Base-by-base conservation (phyloP, 306 rosid genomes). In the Macrotyloma uniflorum region DNA sequence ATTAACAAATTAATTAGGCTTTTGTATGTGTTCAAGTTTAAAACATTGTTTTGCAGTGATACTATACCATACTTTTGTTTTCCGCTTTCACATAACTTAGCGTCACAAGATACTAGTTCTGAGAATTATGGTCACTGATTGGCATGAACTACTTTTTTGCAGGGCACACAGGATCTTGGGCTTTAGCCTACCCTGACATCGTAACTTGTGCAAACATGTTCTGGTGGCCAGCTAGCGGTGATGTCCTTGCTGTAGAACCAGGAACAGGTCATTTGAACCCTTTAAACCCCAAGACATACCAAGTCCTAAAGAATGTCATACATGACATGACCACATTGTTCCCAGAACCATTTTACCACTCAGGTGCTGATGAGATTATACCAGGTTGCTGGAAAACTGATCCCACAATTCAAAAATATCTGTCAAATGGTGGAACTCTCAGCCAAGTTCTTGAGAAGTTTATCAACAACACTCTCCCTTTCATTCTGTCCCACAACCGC, bases 111-210 rank as follows among this genome's bases (percentile, higher is more conserved):
- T 11, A 15, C 20, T 58, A 7, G 33, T 73, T 73, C 36, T 18
- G 10, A 35, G 5, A 43, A 18, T 64, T 81, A 19, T 45, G 63
- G 38, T 50, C 43, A 53, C 14, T 69, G 46, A 77, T 40, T 6
- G 22, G 53, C 24, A 47, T 15, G 23, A 43, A 19, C 42, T 70
- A 7, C 70, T 28, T 42, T 62, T 76, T 58, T 59, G 64, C 91
- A 94, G 97, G 91, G 36, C 98, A 94, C 72, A 89, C 97, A 1
- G 98, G 98, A 71, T 94, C 97, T 32, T 92, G 95, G 97, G 97
- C 96, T 35, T 82, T 77, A 80, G 94, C 96, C n/a, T 92, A 94
- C 74, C 98, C 97, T 0, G 97, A 92, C 0, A 92, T 92, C 18
- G 90, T 94, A 67, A 72, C 97, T 3, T 94, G 98, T 62, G 98